Conservation (phyloP, 2,329 filamentous ascomycete species). For the Mariannaea elegans region DNA sequence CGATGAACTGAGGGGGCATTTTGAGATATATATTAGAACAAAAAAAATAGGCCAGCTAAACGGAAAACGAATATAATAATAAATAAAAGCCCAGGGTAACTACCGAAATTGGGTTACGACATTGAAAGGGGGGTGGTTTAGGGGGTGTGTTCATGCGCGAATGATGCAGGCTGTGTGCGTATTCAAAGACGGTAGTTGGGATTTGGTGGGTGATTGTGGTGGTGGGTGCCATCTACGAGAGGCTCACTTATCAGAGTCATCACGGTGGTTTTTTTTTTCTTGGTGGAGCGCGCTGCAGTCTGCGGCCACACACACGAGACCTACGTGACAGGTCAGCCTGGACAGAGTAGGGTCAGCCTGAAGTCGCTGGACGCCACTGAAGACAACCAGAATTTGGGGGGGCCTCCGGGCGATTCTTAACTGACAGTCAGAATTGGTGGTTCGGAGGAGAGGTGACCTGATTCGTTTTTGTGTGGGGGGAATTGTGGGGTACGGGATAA, state of each 20-base stretch:
- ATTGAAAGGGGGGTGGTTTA: conserved; percentile 5
- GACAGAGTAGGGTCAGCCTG: too few species aligned
- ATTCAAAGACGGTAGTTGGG: background rate
- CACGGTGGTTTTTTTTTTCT: background rate
- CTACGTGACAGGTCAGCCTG: too few species aligned
- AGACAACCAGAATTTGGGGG: too few species aligned
- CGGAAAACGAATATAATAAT: background rate
- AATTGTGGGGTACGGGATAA: conserved; percentile 23
- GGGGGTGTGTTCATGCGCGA: background rate
- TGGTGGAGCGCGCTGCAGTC: too few species aligned
- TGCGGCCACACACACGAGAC: too few species aligned
- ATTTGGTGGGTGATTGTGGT: background rate
- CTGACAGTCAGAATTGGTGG: too few species aligned
- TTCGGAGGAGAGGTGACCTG: background rate
- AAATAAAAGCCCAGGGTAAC: background rate
- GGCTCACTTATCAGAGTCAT: too few species aligned
- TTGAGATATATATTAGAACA: conserved; percentile 10
- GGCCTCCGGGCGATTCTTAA: background rate
- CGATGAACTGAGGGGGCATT: conserved; percentile 59
- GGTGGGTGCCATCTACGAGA: too few species aligned
- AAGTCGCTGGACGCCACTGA: background rate
- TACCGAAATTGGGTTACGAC: conserved; percentile 1
- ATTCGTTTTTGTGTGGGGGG: conserved; percentile 19
- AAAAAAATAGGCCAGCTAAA: background rate
- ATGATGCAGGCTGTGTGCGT: conserved; percentile 2